A percentile compares a stretch with the other conserved stretches of the same genome.
These are phyloP conservation scores for Candida hispaniensis DNA, from an alignment of 805 yeast genomes.

Conservation along the genomic window DNA sequence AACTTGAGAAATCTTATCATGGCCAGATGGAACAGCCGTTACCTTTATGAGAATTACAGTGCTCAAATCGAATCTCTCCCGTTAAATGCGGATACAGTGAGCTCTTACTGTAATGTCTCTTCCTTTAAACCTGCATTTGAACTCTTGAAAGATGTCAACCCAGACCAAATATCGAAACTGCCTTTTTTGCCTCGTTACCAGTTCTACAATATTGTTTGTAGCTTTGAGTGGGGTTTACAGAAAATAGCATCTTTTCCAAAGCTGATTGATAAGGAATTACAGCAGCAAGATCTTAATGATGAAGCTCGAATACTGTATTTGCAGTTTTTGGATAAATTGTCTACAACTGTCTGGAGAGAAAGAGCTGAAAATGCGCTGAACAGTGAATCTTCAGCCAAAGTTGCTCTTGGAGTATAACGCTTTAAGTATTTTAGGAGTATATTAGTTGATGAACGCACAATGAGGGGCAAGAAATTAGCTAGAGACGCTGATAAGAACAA, in stretches of 20 bases:
- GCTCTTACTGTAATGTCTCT: conserved; percentile 1
- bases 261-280: conserved; percentile 5
- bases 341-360: conserved; percentile 4
- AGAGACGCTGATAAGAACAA: too few species aligned
- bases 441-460: too few species aligned
- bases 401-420: too few species aligned
- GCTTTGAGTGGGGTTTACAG: conserved; percentile 4
- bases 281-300: conserved; percentile 7
- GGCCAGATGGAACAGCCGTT: conserved; percentile 1
- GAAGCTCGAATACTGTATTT: neutral
- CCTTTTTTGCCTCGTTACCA: conserved; percentile 12
- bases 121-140: conserved; percentile 2
- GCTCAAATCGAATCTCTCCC: neutral
- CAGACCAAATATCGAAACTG: neutral
- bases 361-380: conserved; percentile 4
- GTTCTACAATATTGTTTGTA: too few species aligned
- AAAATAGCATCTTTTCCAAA: conserved; percentile 4
- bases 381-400: too few species aligned
- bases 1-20: conserved; percentile 6
- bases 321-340: conserved; percentile 1
- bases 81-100: conserved; percentile 3
- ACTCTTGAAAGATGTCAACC: conserved; percentile 1
- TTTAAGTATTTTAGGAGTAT: too few species aligned
- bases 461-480: too few species aligned
- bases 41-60: conserved; percentile 3